phyloP scores from a whole-genome alignment of 2,329 filamentous ascomycete genomes.

The Aureobasidium sp. region DNA sequence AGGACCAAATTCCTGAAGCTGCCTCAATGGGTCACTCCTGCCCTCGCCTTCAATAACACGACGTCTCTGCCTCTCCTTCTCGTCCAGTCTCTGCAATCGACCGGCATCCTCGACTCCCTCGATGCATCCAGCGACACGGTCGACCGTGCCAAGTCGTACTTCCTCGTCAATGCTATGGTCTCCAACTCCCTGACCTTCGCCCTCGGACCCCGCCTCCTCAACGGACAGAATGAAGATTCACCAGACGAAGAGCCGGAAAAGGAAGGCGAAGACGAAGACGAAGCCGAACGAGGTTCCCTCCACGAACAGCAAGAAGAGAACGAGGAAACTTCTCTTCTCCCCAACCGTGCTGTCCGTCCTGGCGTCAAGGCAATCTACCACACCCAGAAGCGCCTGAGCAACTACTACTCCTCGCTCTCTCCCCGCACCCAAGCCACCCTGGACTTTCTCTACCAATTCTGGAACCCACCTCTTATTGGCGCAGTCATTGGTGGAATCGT shows the following conservation, averaged over 20 bases:
- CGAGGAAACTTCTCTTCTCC: constrained; percentile 46
- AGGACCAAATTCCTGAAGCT: constrained; percentile 38
- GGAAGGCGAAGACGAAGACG: constrained; percentile 19
- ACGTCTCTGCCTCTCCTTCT: constrained; percentile 45
- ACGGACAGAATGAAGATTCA: constrained; percentile 35
- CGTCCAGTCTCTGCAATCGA: constrained; percentile 44
- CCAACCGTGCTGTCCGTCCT: constrained; percentile 26
- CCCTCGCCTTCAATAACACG: constrained; percentile 50
- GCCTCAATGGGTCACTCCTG: constrained; percentile 45
- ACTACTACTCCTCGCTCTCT: constrained; percentile 30
- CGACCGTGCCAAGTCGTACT: constrained; percentile 54
- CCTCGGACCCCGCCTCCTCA: constrained; percentile 51
- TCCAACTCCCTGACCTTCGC: constrained; percentile 56
- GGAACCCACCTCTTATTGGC: constrained; percentile 55
- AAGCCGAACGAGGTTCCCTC: constrained; percentile 20
- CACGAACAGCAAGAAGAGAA: constrained; percentile 23
- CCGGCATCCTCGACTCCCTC: constrained; percentile 45
- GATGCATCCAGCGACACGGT: constrained; percentile 41
- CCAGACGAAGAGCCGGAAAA: constrained; percentile 23
- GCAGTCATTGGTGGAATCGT: constrained; percentile 50
- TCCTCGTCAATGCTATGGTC: constrained; percentile 56
- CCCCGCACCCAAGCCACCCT: constrained; percentile 32
- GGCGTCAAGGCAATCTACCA: constrained; percentile 24
- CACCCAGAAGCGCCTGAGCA: constrained; percentile 27
- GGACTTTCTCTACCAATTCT: constrained; percentile 40